Percentiles rank a stretch among this genome's conserved stretches.
Evolutionary conservation across 2,329 filamentous ascomycete species (phyloP).

Genomic region (Fonsecaea pedrosoi): DNA sequence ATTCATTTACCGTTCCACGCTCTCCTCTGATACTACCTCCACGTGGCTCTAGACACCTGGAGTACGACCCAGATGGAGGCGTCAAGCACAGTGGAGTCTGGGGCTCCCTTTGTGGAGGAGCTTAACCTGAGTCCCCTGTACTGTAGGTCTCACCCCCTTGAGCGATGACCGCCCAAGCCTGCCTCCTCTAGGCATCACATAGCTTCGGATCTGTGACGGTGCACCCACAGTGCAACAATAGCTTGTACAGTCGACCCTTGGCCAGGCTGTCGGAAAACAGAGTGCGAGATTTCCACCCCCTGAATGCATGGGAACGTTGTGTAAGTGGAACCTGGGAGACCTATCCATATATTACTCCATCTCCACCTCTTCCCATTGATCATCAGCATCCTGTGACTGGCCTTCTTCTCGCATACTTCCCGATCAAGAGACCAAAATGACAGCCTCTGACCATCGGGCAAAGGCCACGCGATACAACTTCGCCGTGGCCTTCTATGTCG

Average conservation of each 20-base stretch:
- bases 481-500: slow-evolving; percentile 24
- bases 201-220: neutral
- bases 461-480: slow-evolving; percentile 25
- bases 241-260: neutral
- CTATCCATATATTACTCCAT: neutral
- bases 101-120: neutral
- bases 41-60: neutral
- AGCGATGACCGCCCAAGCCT: no score
- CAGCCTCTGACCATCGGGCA: neutral
- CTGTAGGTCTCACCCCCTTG: no score
- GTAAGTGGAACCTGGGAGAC: neutral
- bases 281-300: neutral
- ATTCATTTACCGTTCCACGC: neutral
- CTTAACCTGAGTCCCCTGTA: neutral
- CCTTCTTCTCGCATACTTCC: neutral
- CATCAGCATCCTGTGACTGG: neutral
- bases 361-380: neutral
- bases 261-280: neutral
- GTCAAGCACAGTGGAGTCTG: neutral
- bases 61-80: neutral
- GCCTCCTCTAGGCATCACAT: no score
- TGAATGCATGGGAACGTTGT: neutral
- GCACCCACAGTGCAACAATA: neutral
- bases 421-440: neutral
- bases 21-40: neutral